A percentile compares a stretch with the other conserved stretches of the same genome.
These are phyloP conservation scores for Physcomitrium patens DNA, from an alignment of 225 moss, liverwort and hornwort species.

Conservation along the genomic window DNA sequence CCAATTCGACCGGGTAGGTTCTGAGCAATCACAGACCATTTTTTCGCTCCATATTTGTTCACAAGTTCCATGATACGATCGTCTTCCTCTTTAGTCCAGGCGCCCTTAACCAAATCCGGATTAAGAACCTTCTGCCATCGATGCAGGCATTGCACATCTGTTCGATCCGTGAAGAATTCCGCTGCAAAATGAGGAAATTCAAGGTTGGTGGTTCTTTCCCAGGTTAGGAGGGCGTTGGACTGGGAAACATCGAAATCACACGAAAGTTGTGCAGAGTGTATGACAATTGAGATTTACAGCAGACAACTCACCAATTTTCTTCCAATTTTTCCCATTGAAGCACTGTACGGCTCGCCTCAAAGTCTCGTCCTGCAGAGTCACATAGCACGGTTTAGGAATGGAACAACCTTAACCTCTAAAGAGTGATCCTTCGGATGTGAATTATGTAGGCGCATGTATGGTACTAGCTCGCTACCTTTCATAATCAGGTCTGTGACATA, in stretches of 20 bases:
- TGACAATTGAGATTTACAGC: neutral
- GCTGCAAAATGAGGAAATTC: constrained; percentile 52
- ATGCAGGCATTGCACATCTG: constrained; percentile 89
- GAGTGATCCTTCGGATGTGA: neutral
- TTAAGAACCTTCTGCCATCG: constrained; percentile 95
- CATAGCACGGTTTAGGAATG: neutral
- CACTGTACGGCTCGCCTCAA: constrained; percentile 91
- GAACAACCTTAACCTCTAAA: neutral
- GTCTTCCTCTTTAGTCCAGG: constrained; percentile 98
- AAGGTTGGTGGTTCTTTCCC: neutral
- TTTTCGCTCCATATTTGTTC: constrained; percentile 90
- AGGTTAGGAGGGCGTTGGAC: neutral
- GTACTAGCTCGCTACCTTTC: too few species aligned
- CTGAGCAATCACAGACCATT: constrained; percentile 98
- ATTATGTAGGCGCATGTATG: neutral
- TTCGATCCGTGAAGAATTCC: constrained; percentile 86
- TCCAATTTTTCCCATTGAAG: constrained; percentile 99
- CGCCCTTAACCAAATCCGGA: constrained; percentile 89
- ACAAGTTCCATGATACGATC: constrained; percentile 97
- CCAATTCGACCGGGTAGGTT: constrained; percentile 94
- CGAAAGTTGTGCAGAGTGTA: neutral
- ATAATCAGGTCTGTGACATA: too few species aligned
- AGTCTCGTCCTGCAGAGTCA: constrained; percentile 73
- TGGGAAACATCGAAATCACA: neutral
- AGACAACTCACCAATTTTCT: constrained; percentile 82